A percentile compares a stretch with the other conserved stretches of the same genome.
Evolutionary conservation across 116 monocot species (phyloP).

Genomic region (Dioscorea cayenensis): DNA sequence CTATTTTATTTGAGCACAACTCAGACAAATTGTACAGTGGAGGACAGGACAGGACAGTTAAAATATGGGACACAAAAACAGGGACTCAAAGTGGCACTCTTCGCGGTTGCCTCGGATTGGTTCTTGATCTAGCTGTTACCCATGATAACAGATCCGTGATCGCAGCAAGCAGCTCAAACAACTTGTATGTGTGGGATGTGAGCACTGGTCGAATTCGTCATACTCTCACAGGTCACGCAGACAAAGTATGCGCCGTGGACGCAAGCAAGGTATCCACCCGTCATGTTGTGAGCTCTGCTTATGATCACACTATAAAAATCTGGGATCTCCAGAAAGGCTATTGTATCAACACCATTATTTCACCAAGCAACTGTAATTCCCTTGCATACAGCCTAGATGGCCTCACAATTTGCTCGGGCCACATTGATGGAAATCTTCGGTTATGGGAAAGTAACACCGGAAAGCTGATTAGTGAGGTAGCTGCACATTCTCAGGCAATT

Average conservation of each 20-base stretch:
- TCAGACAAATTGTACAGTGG: conserved; percentile 60
- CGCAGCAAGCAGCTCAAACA: conserved; percentile 72
- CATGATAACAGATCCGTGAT: conserved; percentile 68
- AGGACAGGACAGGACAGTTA: conserved; percentile 71
- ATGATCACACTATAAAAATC: conserved; percentile 78
- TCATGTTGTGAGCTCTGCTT: conserved; percentile 50
- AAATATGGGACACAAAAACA: conserved; percentile 64
- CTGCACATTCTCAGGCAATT: conserved; percentile 70
- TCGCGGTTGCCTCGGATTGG: conserved; percentile 63
- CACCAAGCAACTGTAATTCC: conserved; percentile 70
- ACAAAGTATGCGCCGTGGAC: conserved; percentile 89
- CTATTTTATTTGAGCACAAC: conserved; percentile 51
- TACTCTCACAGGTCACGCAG: conserved; percentile 65
- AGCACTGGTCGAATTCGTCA: conserved; percentile 54
- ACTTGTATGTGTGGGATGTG: conserved; percentile 61
- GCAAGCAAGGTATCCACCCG: conserved; percentile 43
- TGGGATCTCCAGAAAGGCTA: conserved; percentile 88
- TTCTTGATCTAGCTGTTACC: conserved; percentile 71
- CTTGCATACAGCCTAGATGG: conserved; percentile 59
- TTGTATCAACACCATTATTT: conserved; percentile 63
- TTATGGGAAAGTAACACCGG: conserved; percentile 65
- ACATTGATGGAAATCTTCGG: conserved; percentile 77
- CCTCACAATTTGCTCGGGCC: conserved; percentile 68
- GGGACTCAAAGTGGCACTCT: conserved; percentile 41
- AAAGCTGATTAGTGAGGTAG: conserved; percentile 59